Base-by-base conservation (phyloP, 2,329 filamentous ascomycete species). In the Hypoxylon sp. region DNA sequence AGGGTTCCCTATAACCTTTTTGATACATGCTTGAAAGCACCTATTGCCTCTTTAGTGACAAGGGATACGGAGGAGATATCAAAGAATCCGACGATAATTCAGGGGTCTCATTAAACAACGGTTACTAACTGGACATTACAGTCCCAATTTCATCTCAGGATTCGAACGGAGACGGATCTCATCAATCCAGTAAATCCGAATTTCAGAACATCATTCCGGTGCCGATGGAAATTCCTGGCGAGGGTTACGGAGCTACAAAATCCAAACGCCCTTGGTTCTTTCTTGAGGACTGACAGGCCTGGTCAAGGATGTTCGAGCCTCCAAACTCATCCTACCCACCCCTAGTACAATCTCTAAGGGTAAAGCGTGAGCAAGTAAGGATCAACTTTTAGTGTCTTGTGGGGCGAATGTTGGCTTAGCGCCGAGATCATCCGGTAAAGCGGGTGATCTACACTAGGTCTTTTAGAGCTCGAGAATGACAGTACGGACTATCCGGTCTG, bases 81-180 rank as follows among this genome's bases (percentile, higher is more conserved):
- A 19, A 35, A 17, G 26, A 14, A 13, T 24, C 31, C 29, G 22
- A 29, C 31, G 17, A 31, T 6, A 55, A 14, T 26, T n/a, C 39
- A 3, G 11, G 22, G 17, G 13, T 14, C 19, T 17, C 52, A 11
- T 6, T 10, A 3, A 31, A 26, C 22, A 3, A 42, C 42, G 39
- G n/a, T 57, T 52, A 24, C 35, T 71, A 26, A 71, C 54, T 37
- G 24, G 33, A 24, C 29, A 29, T 8, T 24, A 22, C 26, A 71
- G 78, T 98, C 44, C 89, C 90, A 9, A 83, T 92, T 24, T 74
- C 71, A 46, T 62, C 75, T 58, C 69, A 67, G 35, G 51, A 66
- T 52, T 69, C 44, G 19, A 58, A 59, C 69, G 59, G 68, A 46
- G 61, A 66, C 54, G 53, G 50, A 44, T 55, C 59, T 51, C 66